Evolutionary conservation across 179 eudicot species (phyloP), one percentile per base, ranked within the genome.

Genomic region (Patellifolia procumbens): DNA sequence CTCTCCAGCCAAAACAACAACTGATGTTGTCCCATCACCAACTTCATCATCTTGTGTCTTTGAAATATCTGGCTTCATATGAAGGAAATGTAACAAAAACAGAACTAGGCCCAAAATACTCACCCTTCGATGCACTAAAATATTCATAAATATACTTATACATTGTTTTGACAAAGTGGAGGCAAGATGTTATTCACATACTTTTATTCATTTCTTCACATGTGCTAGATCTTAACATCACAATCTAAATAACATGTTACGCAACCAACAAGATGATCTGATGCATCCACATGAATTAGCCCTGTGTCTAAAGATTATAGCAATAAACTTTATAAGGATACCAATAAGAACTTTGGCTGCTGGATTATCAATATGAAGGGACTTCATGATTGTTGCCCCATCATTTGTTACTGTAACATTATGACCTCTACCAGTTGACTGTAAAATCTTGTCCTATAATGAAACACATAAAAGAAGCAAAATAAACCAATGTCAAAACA

Each of bases 11-110:
- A 95, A 85, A 80, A 95, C 98, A 79, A 91, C 99, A 62, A 95
- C 99, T 6, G 99, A 95, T 74, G 99, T 95, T 55, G 99, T 95
- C 74, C 99, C 99, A 80, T 95, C 99, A 79, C 99, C 99, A 71
- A 95, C 99, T 87, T 93, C 99, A 85, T 95, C 99, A 83, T 95
- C 99, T 86, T 95, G 99, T 26, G 91, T 92, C 79, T 95, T 95
- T 5, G 98, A 95, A 73, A 95, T 95, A 73, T 95, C 99, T 95
- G 73, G 60, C 15, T 48, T 78, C 42, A 20, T 29, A 55, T 87
- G 70, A 89, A 86, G 88, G 84, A 82, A 34, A 49, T 67, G 49
- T 26, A 13, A 35, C 28, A 35, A 37, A 7, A 32, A 12, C 17
- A 35, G 51, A 46, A 49, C 43, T 72, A 49, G 59, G 49, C 63